Evolutionary conservation across 2,329 filamentous ascomycete genomes (phyloP), one percentile per base, ranked within the genome.

Genomic region (Colletotrichum lindemuthianum): DNA sequence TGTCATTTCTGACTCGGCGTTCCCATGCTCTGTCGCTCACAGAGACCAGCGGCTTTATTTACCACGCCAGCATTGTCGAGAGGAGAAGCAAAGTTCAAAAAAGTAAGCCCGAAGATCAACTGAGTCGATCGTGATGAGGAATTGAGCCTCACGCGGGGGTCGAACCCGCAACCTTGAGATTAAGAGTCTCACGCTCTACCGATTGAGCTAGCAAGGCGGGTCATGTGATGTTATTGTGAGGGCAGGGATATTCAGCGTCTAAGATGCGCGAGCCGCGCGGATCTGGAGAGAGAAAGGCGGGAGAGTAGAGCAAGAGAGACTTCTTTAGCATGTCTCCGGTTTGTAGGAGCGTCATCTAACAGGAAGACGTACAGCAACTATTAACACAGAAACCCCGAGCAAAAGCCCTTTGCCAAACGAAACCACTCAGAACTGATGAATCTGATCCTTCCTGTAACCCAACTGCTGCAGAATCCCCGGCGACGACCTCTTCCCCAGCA

Each of bases 151-250:
- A 70, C 66, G 68, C 68, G 69, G 68, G 68, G 68, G 68, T 69
- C 68, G 66, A 70, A 69, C 68, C 65, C 60, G 56, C 57, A 67
- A 67, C 65, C 65, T 67, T 67, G 60, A 67, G 65, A 67, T 67
- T 86, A 85, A 86, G 87, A 90, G 88, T 89, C 87, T 88, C 83
- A 89, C 87, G 86, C 87, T 90, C 87, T 90, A 89, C 85, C 85
- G 84, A 88, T 88, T 88, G 85, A 88, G 85, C 85, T 88, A 88
- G 81, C 83, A 65, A 65, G 61, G 58, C 61, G 61, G 58, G 58
- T 60, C n/a, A 13, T 37, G 1, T 2, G 2, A 12, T 6, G 6
- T 34, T 48, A 33, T 32, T 41, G 39, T 13, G 8, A 9, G 11
- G 4, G 2, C 71, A 3, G 24, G 5, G 24, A 24, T 24, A 24